Evolutionary conservation across 2,329 filamentous ascomycete genomes (phyloP).

Genomic region (Ceratocystis eucalypticola): DNA sequence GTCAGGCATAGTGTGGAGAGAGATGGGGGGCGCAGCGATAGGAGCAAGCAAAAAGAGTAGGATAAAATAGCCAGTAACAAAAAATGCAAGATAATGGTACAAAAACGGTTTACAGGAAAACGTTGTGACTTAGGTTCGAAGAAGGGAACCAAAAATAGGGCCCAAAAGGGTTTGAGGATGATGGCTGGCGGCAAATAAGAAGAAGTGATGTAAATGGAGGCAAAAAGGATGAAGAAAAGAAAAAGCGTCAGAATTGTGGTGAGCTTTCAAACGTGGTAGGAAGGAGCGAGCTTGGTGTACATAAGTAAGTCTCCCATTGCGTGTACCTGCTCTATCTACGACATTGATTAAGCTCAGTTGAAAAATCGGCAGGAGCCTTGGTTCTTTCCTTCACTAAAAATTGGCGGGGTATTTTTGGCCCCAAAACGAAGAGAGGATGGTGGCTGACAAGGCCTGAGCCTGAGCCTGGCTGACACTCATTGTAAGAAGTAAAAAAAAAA

Average conservation of each 20-base stretch:
- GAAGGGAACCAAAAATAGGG: background rate
- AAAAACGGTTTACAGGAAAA: background rate
- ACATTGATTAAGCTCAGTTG: conserved; percentile 5
- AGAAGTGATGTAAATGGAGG: background rate
- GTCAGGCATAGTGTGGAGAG: conserved; percentile 27
- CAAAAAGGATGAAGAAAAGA: background rate
- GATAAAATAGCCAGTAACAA: background rate
- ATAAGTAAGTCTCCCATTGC: background rate
- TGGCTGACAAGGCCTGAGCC: background rate
- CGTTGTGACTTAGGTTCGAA: background rate
- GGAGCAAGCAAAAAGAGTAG: background rate
- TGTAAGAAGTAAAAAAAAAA: background rate
- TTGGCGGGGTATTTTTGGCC: conserved; percentile 10
- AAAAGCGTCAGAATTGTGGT: background rate
- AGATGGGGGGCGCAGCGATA: background rate
- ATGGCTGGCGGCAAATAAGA: background rate
- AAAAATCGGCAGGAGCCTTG: conserved; percentile 10
- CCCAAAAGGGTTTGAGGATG: background rate
- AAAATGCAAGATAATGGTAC: background rate
- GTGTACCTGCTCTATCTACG: background rate
- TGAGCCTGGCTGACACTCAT: background rate
- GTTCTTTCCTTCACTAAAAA: background rate
- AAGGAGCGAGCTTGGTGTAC: background rate
- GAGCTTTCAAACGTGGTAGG: background rate
- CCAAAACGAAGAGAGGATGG: background rate